A percentile compares a stretch with the other conserved stretches of the same genome.
Evolutionary conservation across 306 rosid species (phyloP).

Genomic region (Biancaea sappan): DNA sequence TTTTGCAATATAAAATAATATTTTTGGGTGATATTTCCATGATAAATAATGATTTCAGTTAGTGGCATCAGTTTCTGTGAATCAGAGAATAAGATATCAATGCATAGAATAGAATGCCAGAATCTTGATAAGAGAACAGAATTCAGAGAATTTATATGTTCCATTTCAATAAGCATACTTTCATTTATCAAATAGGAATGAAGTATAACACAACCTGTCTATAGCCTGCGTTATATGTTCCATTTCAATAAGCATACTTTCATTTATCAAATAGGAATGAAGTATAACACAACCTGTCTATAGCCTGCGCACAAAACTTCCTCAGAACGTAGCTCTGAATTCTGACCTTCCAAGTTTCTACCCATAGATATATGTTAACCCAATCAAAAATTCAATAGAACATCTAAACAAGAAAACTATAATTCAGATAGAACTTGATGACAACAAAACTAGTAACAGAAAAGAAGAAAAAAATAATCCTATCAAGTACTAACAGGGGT

Average conservation of each 20-base stretch:
- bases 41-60: too few species aligned
- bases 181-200: constrained; percentile 16
- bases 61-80: too few species aligned
- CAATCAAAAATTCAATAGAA: constrained; percentile 27
- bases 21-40: too few species aligned
- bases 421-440: neutral
- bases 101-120: neutral
- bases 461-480: constrained; percentile 30
- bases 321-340: neutral
- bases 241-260: constrained; percentile 8
- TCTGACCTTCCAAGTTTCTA: neutral
- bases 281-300: constrained; percentile 24
- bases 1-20: too few species aligned
- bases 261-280: constrained; percentile 16
- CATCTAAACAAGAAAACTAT: constrained; percentile 25
- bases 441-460: neutral
- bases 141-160: neutral
- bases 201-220: constrained; percentile 25
- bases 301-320: neutral
- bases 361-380: neutral
- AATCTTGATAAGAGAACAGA: neutral
- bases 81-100: too few species aligned
- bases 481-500: too few species aligned
- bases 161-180: constrained; percentile 4
- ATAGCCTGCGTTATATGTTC: neutral